These are phyloP conservation scores for Venturia pyrina DNA, from an alignment of 2,329 filamentous ascomycete genomes.

Conservation along the genomic window DNA sequence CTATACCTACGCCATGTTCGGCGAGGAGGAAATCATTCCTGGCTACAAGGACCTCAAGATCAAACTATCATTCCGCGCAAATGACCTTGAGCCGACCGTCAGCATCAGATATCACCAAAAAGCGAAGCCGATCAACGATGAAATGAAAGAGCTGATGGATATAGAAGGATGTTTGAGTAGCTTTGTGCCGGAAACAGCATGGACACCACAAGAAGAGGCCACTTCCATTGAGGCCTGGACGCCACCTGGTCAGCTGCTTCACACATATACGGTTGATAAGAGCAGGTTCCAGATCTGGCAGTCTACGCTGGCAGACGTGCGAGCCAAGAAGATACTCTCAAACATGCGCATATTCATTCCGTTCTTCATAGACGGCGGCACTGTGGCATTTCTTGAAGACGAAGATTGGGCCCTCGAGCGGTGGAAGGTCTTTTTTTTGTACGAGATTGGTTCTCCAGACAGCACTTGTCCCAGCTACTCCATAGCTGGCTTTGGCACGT, in stretches of 20 bases:
- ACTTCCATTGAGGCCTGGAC: conserved; percentile 33
- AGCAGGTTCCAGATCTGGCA: conserved; percentile 76
- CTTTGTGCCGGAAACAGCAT: conserved; percentile 51
- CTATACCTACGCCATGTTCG: conserved; percentile 83
- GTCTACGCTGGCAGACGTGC: conserved; percentile 59
- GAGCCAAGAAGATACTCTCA: conserved; percentile 60
- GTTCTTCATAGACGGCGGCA: conserved; percentile 90
- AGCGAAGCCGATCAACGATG: conserved; percentile 51
- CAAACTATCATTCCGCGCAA: conserved; percentile 56
- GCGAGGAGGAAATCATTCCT: conserved; percentile 79
- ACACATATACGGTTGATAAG: conserved; percentile 49
- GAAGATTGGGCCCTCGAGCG: conserved; percentile 60
- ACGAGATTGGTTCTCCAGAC: conserved; percentile 14
- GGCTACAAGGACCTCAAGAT: conserved; percentile 78
- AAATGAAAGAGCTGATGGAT: conserved; percentile 42
- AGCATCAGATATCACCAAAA: conserved; percentile 59
- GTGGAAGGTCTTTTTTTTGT: conserved; percentile 85
- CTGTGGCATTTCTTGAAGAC: conserved; percentile 59
- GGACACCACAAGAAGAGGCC: conserved; percentile 42
- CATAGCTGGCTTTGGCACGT: conserved; percentile 81
- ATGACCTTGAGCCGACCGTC: conserved; percentile 71
- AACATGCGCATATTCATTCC: conserved; percentile 77
- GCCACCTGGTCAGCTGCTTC: conserved; percentile 66
- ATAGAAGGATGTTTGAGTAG: conserved; percentile 17
- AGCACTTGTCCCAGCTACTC: conserved; percentile 43